Evolutionary conservation across 1,139 yeast genomes (phyloP), one percentile per base, ranked within the genome.

Genomic region (Geotrichum klebahnii): DNA sequence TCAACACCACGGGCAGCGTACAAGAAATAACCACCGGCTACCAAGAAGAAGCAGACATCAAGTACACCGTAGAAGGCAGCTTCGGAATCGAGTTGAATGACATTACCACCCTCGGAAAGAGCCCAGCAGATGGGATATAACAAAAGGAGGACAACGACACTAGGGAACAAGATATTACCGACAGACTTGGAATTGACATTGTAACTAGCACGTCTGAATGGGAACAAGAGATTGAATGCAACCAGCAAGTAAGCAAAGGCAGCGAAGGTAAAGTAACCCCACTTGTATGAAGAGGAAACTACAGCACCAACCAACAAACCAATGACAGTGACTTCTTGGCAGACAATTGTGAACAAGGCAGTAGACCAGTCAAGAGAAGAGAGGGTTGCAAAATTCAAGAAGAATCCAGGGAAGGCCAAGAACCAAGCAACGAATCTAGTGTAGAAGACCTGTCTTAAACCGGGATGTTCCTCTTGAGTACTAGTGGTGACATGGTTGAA

Each of bases 351-450:
- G 61, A 69, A 68, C 34, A 69, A 61, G 51, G 68, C 66, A 44
- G 71, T 68, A 53, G 71, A 64, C 59, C 67, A 58, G 23, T 69
- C 56, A 38, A 77, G 67, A 56, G 71, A 71, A 46, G 77, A 73
- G 31, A 78, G 64, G 46, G 77, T 66, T 48, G 76, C 78, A 49
- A 77, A 69, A 47, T 76, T 73, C 47, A 75, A 61, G 53, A 80
- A 65, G 37, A 74, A 72, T 58, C 77, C 71, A 52, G 85, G 84
- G 71, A 77, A 80, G 31, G 80, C 72, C 61, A 81, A 68, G 67
- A 82, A 81, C 82, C 84, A 83, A 49, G 83, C 88, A 59, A 83
- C 73, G 61, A 72, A 82, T 64, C 81, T 77, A 24, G 78, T 76
- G 62, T 82, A 83, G 63, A 81, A 83, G 58, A 82, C 71, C 67